Evolutionary conservation across 768 basidiomycete genomes (phyloP), one percentile per base, ranked within the genome.

Genomic region (Rubroboletus satanas): DNA sequence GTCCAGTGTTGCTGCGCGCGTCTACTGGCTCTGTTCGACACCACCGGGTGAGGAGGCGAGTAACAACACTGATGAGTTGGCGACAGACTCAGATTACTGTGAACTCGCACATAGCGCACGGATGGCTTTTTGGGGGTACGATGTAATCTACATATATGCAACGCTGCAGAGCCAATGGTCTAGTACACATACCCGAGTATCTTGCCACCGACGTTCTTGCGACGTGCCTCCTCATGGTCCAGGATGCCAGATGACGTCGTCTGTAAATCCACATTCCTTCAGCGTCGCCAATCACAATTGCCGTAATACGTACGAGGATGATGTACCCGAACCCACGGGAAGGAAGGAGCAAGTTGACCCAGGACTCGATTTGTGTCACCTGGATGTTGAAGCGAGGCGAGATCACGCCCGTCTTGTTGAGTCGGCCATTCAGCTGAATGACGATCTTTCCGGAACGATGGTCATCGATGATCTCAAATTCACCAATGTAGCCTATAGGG

Each of bases 391-490:
- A 98, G 51, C 97, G 90, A 42, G 96, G 95, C n/a, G 95, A 98
- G 76, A 98, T 98, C 71, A 99, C 96, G 65, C 96, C 97, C n/a
- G 88, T 89, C 80, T 99, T 99, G 83, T 99, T 99, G 66, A 99
- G 83, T 57, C 93, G 90, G 44, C 97, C 97, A 69, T 97, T 99
- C 54, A 99, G 86, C 77, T 99, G 95, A 66, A 98, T 83, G 67
- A 99, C 95, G 62, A 99, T 93, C 78, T 98, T 99, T 67, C 93
- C 93, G 7, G 93, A 87, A 57, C 96, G 94, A 75, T 98, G 97
- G 79, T 99, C 97, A 68, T 99, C 97, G 71, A 98, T 88, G 75
- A 97, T 91, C 74, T 97, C 95, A 68, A 97, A 97, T 79, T 98
- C 94, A 66, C 93, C 93, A 60, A 99, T 96, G 81, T 98, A 98